phyloP scores from a whole-genome alignment of 1,284 basidiomycete species.

The Rhodotorula sp. region DNA sequence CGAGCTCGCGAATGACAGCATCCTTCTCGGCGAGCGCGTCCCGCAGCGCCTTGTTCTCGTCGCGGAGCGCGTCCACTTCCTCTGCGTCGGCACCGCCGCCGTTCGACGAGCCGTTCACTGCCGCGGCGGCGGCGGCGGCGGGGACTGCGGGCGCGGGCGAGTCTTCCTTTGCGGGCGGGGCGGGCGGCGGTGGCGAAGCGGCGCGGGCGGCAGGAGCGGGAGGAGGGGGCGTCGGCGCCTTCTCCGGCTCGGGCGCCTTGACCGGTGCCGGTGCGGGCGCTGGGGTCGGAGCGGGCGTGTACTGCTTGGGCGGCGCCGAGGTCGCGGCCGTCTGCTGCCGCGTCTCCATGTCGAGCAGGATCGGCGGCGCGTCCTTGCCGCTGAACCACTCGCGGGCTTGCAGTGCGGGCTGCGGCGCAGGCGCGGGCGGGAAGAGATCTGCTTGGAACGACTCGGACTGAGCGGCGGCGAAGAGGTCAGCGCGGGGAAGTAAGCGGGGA shows the following conservation, averaged over 20 bases:
- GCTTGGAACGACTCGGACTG: conserved; percentile 85
- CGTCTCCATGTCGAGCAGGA: conserved; percentile 60
- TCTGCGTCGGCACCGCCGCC: conserved; percentile 20
- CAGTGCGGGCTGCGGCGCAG: conserved; percentile 75
- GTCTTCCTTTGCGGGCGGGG: conserved; percentile 44
- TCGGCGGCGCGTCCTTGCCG: conserved; percentile 73
- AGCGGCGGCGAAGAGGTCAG: neutral
- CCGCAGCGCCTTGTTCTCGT: conserved; percentile 65
- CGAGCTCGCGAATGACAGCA: conserved; percentile 73
- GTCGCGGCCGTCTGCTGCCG: conserved; percentile 24
- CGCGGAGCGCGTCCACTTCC: conserved; percentile 49
- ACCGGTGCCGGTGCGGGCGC: conserved; percentile 46
- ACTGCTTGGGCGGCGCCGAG: conserved; percentile 31
- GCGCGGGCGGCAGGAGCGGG: conserved; percentile 39
- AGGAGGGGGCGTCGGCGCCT: conserved; percentile 49
- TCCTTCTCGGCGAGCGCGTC: conserved; percentile 71
- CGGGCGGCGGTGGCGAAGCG: conserved; percentile 48
- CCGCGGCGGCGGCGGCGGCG: conserved; percentile 7
- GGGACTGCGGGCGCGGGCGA: neutral
- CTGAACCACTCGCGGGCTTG: conserved; percentile 80
- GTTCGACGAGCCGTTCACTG: conserved; percentile 7
- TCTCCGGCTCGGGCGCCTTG: conserved; percentile 52
- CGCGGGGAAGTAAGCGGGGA: neutral
- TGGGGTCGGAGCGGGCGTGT: conserved; percentile 40
- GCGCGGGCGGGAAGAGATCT: conserved; percentile 91